These are phyloP conservation scores for Cutaneotrichosporon sp. DNA, from an alignment of 1,284 basidiomycete genomes.

Conservation along the genomic window DNA sequence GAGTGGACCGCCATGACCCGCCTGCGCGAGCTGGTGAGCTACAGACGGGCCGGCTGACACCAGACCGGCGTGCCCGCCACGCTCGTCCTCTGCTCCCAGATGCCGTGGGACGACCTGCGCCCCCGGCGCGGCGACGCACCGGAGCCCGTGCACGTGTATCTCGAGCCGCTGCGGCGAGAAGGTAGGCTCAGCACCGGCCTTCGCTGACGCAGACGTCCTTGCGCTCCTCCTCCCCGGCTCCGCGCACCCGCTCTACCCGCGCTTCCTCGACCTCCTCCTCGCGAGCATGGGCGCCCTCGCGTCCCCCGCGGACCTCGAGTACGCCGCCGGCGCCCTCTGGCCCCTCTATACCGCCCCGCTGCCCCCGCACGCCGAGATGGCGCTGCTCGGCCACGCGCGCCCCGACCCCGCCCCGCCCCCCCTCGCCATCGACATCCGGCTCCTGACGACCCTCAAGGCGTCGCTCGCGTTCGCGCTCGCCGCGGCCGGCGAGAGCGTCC, in stretches of 20 bases:
- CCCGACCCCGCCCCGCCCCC: constrained; percentile 33
- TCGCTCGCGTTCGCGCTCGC: constrained; percentile 42
- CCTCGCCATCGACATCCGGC: constrained; percentile 39
- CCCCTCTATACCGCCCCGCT: constrained; percentile 58
- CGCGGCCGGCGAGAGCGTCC: constrained; percentile 41
- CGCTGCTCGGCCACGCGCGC: constrained; percentile 25
- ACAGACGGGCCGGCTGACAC: background rate
- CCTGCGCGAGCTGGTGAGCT: constrained; percentile 70
- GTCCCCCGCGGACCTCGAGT: constrained; percentile 64
- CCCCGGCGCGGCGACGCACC: constrained; percentile 69
- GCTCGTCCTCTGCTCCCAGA: constrained; percentile 67
- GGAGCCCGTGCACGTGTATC: constrained; percentile 73
- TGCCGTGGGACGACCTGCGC: constrained; percentile 72
- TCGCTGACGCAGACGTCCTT: constrained; percentile 50
- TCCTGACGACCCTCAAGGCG: constrained; percentile 51
- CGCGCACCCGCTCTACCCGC: constrained; percentile 62
- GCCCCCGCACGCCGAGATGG: constrained; percentile 42
- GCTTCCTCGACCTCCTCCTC: constrained; percentile 67
- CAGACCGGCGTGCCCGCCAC: constrained; percentile 56
- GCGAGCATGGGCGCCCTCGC: constrained; percentile 67
- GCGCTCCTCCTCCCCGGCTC: constrained; percentile 27
- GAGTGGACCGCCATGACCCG: constrained; percentile 70
- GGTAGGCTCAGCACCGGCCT: constrained; percentile 53
- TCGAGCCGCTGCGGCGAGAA: constrained; percentile 63
- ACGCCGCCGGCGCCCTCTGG: constrained; percentile 76